Conservation (phyloP, 2,329 filamentous ascomycete species). For the Beauveria sp. region DNA sequence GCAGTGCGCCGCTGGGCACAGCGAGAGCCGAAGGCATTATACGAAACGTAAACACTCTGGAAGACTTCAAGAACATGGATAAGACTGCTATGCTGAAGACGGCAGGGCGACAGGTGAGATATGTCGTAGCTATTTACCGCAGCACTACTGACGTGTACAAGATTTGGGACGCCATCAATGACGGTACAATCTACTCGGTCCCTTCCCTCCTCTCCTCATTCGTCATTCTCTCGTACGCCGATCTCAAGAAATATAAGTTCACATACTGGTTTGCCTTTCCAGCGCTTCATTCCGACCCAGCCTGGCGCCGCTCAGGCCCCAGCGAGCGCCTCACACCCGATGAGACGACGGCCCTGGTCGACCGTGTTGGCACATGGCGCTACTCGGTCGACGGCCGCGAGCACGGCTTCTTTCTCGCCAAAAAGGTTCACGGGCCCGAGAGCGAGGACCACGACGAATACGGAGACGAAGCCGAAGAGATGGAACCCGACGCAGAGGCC, state of each 20-base stretch:
- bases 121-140: not conserved
- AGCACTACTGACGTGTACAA: slow-evolving; percentile 35
- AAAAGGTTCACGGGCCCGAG: slow-evolving; percentile 48
- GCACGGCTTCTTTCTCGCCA: slow-evolving; percentile 93
- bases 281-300: slow-evolving; percentile 79
- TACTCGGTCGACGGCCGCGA: slow-evolving; percentile 76
- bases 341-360: slow-evolving; percentile 74
- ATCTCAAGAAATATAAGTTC: slow-evolving; percentile 95
- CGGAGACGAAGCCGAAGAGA: slow-evolving; percentile 18
- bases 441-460: slow-evolving; percentile 17
- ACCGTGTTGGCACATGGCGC: slow-evolving; percentile 79
- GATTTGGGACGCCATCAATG: slow-evolving; percentile 97
- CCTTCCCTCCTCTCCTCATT: slow-evolving; percentile 89
- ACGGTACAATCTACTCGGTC: slow-evolving; percentile 91
- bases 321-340: slow-evolving; percentile 49
- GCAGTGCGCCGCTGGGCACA: slow-evolving; percentile 59
- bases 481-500: slow-evolving; percentile 36
- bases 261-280: slow-evolving; percentile 98
- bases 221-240: slow-evolving; percentile 82
- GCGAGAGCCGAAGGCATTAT: slow-evolving; percentile 89
- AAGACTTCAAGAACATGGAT: slow-evolving; percentile 82
- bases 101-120: slow-evolving; percentile 65
- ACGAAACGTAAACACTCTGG: slow-evolving; percentile 91
- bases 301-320: slow-evolving; percentile 60
- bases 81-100: slow-evolving; percentile 70